phyloP scores from a whole-genome alignment of 2,329 filamentous ascomycete species.

The Hypoxylon sp. region DNA sequence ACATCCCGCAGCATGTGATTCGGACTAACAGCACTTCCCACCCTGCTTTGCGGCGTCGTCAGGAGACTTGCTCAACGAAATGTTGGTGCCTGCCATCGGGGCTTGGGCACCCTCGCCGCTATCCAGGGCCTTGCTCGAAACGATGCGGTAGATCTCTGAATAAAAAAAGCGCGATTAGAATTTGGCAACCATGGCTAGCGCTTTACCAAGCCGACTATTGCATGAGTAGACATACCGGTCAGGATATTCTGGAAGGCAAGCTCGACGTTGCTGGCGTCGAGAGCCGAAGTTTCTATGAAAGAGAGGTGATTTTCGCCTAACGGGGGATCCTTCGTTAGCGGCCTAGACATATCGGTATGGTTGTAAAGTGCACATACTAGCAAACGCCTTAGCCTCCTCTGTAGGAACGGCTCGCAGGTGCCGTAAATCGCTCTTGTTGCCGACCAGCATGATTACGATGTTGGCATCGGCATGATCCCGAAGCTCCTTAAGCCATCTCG shows the following conservation, averaged over 20 bases:
- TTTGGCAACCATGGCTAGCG: constrained; percentile 24
- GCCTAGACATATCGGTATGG: constrained; percentile 4
- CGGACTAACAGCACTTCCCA: constrained; percentile 81
- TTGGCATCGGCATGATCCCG: constrained; percentile 98
- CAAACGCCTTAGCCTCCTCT: constrained; percentile 97
- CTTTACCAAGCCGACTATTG: constrained; percentile 20
- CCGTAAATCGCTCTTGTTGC: constrained; percentile 99
- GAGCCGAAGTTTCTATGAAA: constrained; percentile 98
- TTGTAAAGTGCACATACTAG: constrained; percentile 71
- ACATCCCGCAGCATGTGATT: constrained; percentile 44
- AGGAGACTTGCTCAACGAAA: constrained; percentile 87
- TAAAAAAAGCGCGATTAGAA: constrained; percentile 28
- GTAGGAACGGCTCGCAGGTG: constrained; percentile 97
- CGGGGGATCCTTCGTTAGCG: constrained; percentile 47
- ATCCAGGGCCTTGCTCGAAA: constrained; percentile 96
- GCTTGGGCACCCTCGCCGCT: constrained; percentile 85
- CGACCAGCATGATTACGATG: constrained; percentile 99
- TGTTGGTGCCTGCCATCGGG: constrained; percentile 83
- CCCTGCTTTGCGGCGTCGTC: constrained; percentile 81
- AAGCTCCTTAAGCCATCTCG: constrained; percentile 98
- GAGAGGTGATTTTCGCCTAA: constrained; percentile 98
- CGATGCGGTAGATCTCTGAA: constrained; percentile 98
- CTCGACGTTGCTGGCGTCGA: constrained; percentile 99
- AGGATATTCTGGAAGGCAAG: constrained; percentile 99
- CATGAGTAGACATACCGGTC: constrained; percentile 76